Evolutionary conservation across 495 filamentous ascomycete species (phyloP), one percentile per base, ranked within the genome.

Genomic region (Usnea hakonensis): DNA sequence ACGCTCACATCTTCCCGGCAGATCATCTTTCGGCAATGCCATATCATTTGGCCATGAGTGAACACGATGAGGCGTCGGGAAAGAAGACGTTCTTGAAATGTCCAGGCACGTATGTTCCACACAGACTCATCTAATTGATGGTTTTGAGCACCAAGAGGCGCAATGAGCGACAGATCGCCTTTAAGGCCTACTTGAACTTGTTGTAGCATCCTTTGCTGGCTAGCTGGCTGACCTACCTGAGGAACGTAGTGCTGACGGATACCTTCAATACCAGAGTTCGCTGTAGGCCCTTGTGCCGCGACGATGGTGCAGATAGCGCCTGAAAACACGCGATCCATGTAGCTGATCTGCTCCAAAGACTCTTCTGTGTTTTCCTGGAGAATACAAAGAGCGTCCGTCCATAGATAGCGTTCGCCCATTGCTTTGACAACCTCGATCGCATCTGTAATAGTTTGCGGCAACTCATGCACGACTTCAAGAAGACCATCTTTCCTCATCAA

Each of bases 21-120:
- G 43, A 62, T 37, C n/a, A 55, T 62, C 48, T 23, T 33, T 7
- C 40, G 46, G 35, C 38, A 62, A 55, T 62, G 59, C 33, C 59
- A 62, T 62, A 28, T 62, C 53, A 62, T 62, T 19, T 62, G 48
- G 19, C 35, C 35, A 23, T 62, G 33, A 32, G 41, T 55, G 48
- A 63, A 63, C 32, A 63, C 53, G 36, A 63, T 54, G 23, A 41
- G 56, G 16, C 60, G 52, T n/a, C 44, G 44, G 19, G 54, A 59
- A 8, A 63, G 60, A 32, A 63, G 50, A 21, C 60, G 33, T 38
- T 63, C 60, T 30, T 63, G 60, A 28, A 63, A 55, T 23, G 60
- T 63, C 60, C 60, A 63, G 53, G 60, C 60, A 17, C 60, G 60
- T 30, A 36, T 63, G 52, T 63, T 54, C 60, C 60, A 63, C 10